Percentiles rank a stretch among this genome's conserved stretches.
Conservation (phyloP, 2,329 filamentous ascomycete species). For the Septoria petroselini region DNA sequence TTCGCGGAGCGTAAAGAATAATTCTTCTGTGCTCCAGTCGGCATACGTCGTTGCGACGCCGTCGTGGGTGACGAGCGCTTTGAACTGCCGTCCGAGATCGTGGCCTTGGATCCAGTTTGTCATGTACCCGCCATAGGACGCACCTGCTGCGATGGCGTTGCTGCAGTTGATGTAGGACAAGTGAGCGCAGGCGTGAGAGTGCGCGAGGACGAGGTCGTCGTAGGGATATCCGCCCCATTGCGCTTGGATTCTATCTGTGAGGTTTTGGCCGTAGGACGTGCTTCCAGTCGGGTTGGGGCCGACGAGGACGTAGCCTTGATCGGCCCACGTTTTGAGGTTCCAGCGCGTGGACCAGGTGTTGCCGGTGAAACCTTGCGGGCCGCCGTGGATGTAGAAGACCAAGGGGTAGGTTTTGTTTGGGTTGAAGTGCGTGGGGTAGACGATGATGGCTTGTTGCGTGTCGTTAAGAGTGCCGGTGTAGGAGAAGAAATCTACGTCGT, state of each 20-base stretch:
- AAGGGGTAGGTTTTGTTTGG: constrained; percentile 30
- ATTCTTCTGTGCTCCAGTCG: constrained; percentile 50
- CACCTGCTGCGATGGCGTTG: constrained; percentile 29
- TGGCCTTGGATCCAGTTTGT: constrained; percentile 71
- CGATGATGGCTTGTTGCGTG: constrained; percentile 27
- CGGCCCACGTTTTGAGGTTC: constrained; percentile 34
- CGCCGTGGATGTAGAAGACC: constrained; percentile 35
- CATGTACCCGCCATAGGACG: constrained; percentile 42
- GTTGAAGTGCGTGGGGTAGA: constrained; percentile 31
- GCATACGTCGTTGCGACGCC: constrained; percentile 55
- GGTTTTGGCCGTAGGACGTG: constrained; percentile 33
- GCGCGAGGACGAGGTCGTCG: constrained; percentile 29
- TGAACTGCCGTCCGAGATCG: constrained; percentile 76
- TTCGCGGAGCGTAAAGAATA: constrained; percentile 53
- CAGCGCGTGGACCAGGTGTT: constrained; percentile 33
- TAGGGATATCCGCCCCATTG: constrained; percentile 29
- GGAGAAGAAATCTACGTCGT: constrained; percentile 25
- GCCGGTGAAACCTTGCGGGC: constrained; percentile 32
- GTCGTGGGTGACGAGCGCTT: constrained; percentile 83
- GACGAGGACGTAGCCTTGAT: constrained; percentile 36
- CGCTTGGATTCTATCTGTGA: constrained; percentile 31
- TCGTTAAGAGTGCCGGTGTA: constrained; percentile 31
- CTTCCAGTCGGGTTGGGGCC: constrained; percentile 34
- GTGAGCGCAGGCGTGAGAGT: constrained; percentile 25
- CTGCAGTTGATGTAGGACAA: constrained; percentile 29